phyloP scores from a whole-genome alignment of 768 basidiomycete genomes.

The Lactarius vividus region DNA sequence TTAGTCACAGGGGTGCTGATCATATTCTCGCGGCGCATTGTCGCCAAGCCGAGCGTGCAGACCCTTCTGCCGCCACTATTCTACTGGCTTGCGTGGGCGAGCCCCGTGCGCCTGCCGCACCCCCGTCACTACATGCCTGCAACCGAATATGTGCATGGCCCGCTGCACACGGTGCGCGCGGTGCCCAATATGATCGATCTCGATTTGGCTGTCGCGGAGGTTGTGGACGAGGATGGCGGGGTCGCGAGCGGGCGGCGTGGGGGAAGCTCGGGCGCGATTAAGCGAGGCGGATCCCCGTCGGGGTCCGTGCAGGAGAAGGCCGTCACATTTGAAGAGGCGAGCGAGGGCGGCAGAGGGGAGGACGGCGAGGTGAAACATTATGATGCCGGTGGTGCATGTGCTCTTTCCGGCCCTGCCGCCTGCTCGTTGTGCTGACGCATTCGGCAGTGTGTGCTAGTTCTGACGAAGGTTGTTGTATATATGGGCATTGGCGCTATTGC shows the following conservation, averaged over 20 bases:
- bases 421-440: no score
- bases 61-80: constrained; percentile 79
- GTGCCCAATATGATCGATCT: constrained; percentile 89
- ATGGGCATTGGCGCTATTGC: no score
- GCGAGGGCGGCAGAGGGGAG: constrained; percentile 28
- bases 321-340: constrained; percentile 16
- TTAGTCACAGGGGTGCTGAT: constrained; percentile 59
- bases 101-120: constrained; percentile 67
- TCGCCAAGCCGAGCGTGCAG: constrained; percentile 77
- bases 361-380: constrained; percentile 63
- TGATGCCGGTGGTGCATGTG: constrained; percentile 30
- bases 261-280: no score
- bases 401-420: no score
- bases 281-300: no score
- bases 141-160: constrained; percentile 77
- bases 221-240: constrained; percentile 30
- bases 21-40: constrained; percentile 86
- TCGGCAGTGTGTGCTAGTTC: no score
- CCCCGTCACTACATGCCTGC: constrained; percentile 89
- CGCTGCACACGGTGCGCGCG: constrained; percentile 59
- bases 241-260: constrained; percentile 29
- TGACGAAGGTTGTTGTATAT: no score
- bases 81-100: constrained; percentile 58
- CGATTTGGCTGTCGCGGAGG: constrained; percentile 33
- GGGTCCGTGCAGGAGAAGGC: constrained; percentile 3